These are phyloP conservation scores for Elongisporangium senticosum DNA, from an alignment of 352 stramenopile genomes.

Conservation along the genomic window DNA sequence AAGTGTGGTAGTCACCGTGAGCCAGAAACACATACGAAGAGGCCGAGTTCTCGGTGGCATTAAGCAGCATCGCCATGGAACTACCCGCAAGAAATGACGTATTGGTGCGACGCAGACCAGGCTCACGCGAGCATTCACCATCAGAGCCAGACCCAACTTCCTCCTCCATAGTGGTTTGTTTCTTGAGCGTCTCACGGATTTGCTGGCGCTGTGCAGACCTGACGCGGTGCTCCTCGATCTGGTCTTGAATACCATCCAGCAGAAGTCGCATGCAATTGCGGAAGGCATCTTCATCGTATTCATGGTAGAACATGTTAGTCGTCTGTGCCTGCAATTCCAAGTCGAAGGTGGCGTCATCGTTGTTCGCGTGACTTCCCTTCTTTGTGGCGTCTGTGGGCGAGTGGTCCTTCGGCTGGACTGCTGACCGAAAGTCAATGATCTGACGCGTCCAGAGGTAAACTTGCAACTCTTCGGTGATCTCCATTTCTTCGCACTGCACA, in stretches of 20 bases:
- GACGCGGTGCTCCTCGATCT: slow-evolving; percentile 75
- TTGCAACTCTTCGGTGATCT: slow-evolving; percentile 77
- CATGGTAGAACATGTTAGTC: slow-evolving; percentile 5
- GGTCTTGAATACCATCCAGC: slow-evolving; percentile 75
- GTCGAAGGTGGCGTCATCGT: slow-evolving; percentile 3
- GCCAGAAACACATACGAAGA: slow-evolving; percentile 64
- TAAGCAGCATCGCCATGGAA: background rate
- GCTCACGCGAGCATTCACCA: background rate
- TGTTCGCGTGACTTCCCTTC: background rate
- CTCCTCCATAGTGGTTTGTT: background rate
- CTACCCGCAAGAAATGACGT: background rate
- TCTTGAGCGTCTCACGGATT: background rate
- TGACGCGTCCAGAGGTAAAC: slow-evolving; percentile 86
- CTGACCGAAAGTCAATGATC: slow-evolving; percentile 69
- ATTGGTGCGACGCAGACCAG: background rate
- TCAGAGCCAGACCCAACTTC: background rate
- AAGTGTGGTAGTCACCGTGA: slow-evolving; percentile 64
- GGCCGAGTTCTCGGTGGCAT: background rate
- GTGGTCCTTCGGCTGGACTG: slow-evolving; percentile 22
- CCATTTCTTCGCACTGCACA: slow-evolving; percentile 79
- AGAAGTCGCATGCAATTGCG: slow-evolving; percentile 58
- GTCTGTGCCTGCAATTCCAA: slow-evolving; percentile 1
- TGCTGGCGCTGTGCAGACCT: slow-evolving; percentile 31
- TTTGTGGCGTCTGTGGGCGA: slow-evolving; percentile 3
- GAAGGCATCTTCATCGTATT: slow-evolving; percentile 65